Conservation (phyloP, 352 stramenopile species). For the Phytophthora palmivora region DNA sequence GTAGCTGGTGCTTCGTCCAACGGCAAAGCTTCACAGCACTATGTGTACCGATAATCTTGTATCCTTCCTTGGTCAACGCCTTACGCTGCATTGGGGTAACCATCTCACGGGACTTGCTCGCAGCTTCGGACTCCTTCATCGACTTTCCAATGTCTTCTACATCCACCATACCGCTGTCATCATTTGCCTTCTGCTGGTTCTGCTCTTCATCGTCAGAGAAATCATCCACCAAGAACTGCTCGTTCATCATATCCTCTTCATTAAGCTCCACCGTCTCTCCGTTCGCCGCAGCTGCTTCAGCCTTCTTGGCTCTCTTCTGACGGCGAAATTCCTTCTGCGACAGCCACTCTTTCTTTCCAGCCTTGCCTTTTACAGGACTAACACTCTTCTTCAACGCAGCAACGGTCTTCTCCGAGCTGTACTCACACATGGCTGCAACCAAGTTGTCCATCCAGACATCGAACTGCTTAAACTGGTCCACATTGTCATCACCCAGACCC, state of each 20-base stretch:
- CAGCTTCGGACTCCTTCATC: conserved; percentile 87
- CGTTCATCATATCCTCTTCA: conserved; percentile 89
- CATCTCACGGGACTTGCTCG: conserved; percentile 90
- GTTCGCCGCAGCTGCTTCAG: conserved; percentile 52
- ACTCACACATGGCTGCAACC: conserved; percentile 80
- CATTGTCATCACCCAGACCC: conserved; percentile 82
- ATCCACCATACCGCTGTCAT: conserved; percentile 73
- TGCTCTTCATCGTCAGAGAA: conserved; percentile 77
- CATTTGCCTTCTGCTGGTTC: conserved; percentile 32
- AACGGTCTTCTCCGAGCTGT: conserved; percentile 52
- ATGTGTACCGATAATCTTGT: conserved; percentile 98
- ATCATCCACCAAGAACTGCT: conserved; percentile 75
- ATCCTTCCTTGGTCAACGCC: conserved; percentile 97
- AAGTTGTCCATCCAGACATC: conserved; percentile 85
- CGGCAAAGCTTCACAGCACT: conserved; percentile 98
- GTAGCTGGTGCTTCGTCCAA: conserved; percentile 99
- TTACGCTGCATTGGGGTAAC: conserved; percentile 95
- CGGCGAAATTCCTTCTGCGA: conserved; percentile 88
- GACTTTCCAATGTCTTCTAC: conserved; percentile 88
- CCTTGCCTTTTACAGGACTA: conserved; percentile 19
- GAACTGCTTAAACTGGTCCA: conserved; percentile 86
- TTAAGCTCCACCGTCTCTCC: conserved; percentile 70
- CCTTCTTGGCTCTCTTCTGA: conserved; percentile 83
- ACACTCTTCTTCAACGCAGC: conserved; percentile 20
- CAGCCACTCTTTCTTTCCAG: conserved; percentile 58